Percentiles rank a stretch among this genome's conserved stretches.
These are phyloP conservation scores for Sanguinoderma infundibulare DNA, from an alignment of 1,284 basidiomycete species.

Conservation along the genomic window DNA sequence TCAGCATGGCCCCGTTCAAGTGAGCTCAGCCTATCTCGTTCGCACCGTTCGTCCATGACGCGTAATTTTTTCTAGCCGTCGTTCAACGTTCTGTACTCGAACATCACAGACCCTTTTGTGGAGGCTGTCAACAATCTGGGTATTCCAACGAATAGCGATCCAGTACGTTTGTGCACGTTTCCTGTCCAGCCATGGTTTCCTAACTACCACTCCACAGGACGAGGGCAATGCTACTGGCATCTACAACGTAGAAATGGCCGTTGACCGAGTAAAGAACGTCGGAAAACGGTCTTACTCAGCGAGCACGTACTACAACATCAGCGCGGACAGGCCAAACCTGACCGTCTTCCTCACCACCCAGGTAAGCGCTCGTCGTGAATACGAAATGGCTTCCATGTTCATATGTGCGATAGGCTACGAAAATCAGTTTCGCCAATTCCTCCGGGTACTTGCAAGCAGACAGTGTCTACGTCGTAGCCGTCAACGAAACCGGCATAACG, in stretches of 20 bases:
- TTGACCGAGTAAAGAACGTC: conserved; percentile 23
- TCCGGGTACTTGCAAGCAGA: conserved; percentile 61
- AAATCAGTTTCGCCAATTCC: neutral
- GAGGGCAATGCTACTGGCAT: conserved; percentile 29
- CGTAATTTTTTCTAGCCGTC: conserved; percentile 9
- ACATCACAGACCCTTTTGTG: conserved; percentile 23
- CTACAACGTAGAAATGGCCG: conserved; percentile 24
- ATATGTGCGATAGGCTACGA: neutral
- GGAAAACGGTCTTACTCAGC: conserved; percentile 32
- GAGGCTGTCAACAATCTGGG: conserved; percentile 26
- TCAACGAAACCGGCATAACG: conserved; percentile 9
- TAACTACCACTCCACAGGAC: no score
- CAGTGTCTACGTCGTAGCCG: conserved; percentile 26
- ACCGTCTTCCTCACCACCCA: conserved; percentile 16
- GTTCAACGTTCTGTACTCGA: conserved; percentile 29
- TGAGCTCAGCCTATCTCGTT: conserved; percentile 1
- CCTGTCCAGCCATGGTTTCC: no score
- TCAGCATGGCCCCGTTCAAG: conserved; percentile 18
- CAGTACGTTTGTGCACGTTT: conserved; percentile 22
- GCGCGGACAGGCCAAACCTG: conserved; percentile 12
- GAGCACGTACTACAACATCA: conserved; percentile 26
- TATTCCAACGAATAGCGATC: conserved; percentile 26
- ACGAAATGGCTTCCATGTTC: no score
- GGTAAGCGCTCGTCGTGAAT: neutral
- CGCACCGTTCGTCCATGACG: neutral